Evolutionary conservation across 495 filamentous ascomycete species (phyloP), one percentile per base, ranked within the genome.

Genomic region (Annulohypoxylon maeteangense): DNA sequence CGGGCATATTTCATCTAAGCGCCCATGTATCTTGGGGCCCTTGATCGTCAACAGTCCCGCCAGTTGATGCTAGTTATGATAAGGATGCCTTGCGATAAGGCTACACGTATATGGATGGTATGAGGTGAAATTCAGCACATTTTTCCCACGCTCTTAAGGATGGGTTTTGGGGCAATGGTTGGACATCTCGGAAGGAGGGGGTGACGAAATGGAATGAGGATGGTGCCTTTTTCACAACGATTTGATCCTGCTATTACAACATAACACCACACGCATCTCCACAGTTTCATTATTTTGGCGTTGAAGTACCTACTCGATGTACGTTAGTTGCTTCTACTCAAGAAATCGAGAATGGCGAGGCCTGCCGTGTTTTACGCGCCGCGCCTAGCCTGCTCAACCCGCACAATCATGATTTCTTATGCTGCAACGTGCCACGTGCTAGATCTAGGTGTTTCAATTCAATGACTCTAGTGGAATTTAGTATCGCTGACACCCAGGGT

Each of bases 91-190:
- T 31, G 47, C 34, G 36, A 57, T 22, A 34, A 27, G 42, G 62
- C 42, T 56, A 53, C 67, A 48, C 71, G 68, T 72, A 68, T 65
- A 76, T 78, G 64, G 70, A 65, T 45, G 65, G 56, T 44, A 72
- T 50, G 68, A 66, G 56, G 62, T 38, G 36, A 60, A 67, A 72
- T 55, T 45, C 56, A 67, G 36, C 31, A 53, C 61, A 72, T 78
- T 55, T 75, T 70, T 70, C 75, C 68, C 65, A 72, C 70, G 68
- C 70, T 69, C 25, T 22, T 40, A 65, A 70, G 69, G 68, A 74
- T 36, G 32, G 54, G 40, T 67, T 72, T 72, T 67, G 64, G 64
- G 63, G 62, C 12, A 58, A 67, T 60, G 45, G 69, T 72, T 72
- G 69, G 69, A 72, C 59, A 72, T 72, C 31, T 72, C 65, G 55